These are phyloP conservation scores for Phialemonium atrogriseum DNA, from an alignment of 2,329 filamentous ascomycete species.

Conservation along the genomic window DNA sequence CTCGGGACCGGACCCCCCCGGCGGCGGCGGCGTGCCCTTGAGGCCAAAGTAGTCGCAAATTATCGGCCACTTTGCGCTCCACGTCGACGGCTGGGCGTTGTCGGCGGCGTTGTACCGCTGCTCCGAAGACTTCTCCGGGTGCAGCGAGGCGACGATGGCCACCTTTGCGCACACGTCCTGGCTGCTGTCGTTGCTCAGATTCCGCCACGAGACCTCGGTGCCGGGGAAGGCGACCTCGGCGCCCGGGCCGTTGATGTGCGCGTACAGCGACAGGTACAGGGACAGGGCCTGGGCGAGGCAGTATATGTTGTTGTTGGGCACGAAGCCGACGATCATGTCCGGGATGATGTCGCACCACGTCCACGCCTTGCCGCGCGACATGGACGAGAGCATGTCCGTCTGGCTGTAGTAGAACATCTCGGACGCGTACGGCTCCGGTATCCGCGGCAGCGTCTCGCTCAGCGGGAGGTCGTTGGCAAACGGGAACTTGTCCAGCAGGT, in stretches of 20 bases:
- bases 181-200: slow-evolving; percentile 28
- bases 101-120: slow-evolving; percentile 34
- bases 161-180: slow-evolving; percentile 28
- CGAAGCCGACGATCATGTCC: slow-evolving; percentile 33
- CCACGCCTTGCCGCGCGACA: slow-evolving; percentile 29
- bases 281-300: slow-evolving; percentile 30
- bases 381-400: slow-evolving; percentile 26
- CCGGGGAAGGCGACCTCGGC: slow-evolving; percentile 29
- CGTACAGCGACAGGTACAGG: slow-evolving; percentile 27
- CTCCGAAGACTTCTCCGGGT: slow-evolving; percentile 27
- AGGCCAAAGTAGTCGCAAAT: slow-evolving; percentile 37
- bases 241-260: slow-evolving; percentile 26
- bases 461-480: slow-evolving; percentile 25
- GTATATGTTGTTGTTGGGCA: slow-evolving; percentile 33
- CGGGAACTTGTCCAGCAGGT: slow-evolving; percentile 19
- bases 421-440: slow-evolving; percentile 30
- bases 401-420: slow-evolving; percentile 39
- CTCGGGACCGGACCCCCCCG: slow-evolving; percentile 19
- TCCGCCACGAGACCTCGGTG: slow-evolving; percentile 24
- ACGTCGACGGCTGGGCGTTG: slow-evolving; percentile 23
- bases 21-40: slow-evolving; percentile 25
- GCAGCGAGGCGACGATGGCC: slow-evolving; percentile 30
- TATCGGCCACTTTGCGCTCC: slow-evolving; percentile 35
- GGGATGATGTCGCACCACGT: slow-evolving; percentile 34
- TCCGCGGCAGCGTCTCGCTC: slow-evolving; percentile 27